These are phyloP conservation scores for Clavariopsis aquatica DNA, from an alignment of 495 filamentous ascomycete genomes.

Conservation along the genomic window DNA sequence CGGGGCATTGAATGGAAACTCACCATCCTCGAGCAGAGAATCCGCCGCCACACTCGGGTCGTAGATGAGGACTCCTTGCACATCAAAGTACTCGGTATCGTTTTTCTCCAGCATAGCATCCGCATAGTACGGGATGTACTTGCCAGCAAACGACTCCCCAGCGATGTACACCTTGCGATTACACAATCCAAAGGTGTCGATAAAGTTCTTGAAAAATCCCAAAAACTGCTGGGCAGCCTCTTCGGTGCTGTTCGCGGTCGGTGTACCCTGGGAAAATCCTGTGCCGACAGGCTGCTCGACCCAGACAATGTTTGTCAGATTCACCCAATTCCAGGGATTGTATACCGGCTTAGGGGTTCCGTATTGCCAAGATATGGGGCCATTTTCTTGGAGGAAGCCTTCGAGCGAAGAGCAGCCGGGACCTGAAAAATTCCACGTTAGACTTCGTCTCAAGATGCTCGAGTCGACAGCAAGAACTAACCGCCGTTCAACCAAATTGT, in stretches of 20 bases:
- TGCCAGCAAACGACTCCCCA: slow-evolving; percentile 69
- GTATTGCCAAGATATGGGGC: slow-evolving; percentile 48
- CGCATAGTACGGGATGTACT: slow-evolving; percentile 79
- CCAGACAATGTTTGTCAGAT: slow-evolving; percentile 75
- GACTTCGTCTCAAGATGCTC: background rate
- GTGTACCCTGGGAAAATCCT: slow-evolving; percentile 60
- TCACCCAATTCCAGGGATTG: slow-evolving; percentile 59
- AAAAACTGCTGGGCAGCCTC: slow-evolving; percentile 62
- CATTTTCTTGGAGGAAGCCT: slow-evolving; percentile 48
- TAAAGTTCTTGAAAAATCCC: slow-evolving; percentile 66
- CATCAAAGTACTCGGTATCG: slow-evolving; percentile 64
- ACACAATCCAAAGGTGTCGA: slow-evolving; percentile 61
- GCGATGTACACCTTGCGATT: slow-evolving; percentile 63
- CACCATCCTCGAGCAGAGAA: slow-evolving; percentile 47
- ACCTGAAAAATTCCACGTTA: background rate
- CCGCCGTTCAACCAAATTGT: slow-evolving; percentile 48
- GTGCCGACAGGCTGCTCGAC: slow-evolving; percentile 78
- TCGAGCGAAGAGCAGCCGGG: slow-evolving; percentile 45
- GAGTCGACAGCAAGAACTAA: background rate
- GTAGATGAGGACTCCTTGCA: slow-evolving; percentile 67
- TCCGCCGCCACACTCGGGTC: slow-evolving; percentile 49
- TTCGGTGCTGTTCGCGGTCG: slow-evolving; percentile 56
- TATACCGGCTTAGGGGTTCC: slow-evolving; percentile 43
- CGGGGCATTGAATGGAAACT: too few relatives aligned
- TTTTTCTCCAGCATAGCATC: slow-evolving; percentile 70